These are phyloP conservation scores for Pythium rhizo-oryzae DNA, from an alignment of 352 stramenopile species.

Conservation along the genomic window DNA sequence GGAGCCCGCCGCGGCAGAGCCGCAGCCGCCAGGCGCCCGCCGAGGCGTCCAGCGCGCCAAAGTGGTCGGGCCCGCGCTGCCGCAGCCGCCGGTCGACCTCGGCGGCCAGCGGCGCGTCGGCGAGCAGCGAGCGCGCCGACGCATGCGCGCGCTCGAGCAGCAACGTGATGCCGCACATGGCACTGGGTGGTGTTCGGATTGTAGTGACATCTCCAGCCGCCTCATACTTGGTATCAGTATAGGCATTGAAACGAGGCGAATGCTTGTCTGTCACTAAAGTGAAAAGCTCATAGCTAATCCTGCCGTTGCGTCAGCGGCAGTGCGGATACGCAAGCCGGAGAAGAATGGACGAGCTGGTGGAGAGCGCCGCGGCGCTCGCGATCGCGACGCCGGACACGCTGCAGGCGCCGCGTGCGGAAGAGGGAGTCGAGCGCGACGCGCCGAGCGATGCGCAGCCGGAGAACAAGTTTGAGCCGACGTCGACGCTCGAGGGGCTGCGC, in stretches of 20 bases:
- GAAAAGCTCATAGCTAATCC: background rate
- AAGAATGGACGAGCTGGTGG: slow-evolving; percentile 12
- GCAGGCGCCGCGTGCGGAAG: background rate
- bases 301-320: background rate
- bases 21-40: slow-evolving; percentile 35
- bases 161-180: slow-evolving; percentile 45
- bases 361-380: slow-evolving; percentile 2
- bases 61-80: slow-evolving; percentile 39
- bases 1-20: slow-evolving; percentile 87
- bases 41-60: slow-evolving; percentile 13
- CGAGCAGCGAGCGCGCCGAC: background rate
- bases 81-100: slow-evolving; percentile 24
- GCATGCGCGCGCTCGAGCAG: slow-evolving; percentile 24
- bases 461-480: slow-evolving; percentile 21
- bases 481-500: slow-evolving; percentile 34
- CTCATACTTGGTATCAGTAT: no score
- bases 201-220: slow-evolving; percentile 13
- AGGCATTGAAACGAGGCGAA: background rate
- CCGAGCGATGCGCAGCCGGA: background rate
- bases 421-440: background rate
- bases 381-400: background rate
- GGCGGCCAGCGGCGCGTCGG: slow-evolving; percentile 12
- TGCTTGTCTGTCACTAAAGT: background rate
- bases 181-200: no score
- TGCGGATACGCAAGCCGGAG: background rate